Percentiles rank a stretch among this genome's conserved stretches.
These are phyloP conservation scores for Aspergillus intermedius DNA, from an alignment of 2,329 filamentous ascomycete genomes.

Conservation along the genomic window DNA sequence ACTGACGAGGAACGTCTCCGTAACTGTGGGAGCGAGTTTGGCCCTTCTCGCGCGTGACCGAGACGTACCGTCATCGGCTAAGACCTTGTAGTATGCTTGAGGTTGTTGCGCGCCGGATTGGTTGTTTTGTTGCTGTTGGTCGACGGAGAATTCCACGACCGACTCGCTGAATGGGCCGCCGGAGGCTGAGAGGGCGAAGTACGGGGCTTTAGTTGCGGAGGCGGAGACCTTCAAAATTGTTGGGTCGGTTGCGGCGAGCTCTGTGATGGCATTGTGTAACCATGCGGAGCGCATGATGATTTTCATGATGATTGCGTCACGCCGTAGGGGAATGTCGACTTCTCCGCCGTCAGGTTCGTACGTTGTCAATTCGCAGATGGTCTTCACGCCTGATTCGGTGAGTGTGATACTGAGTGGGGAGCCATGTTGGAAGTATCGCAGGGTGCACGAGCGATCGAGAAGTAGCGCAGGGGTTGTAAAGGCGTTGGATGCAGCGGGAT, in stretches of 20 bases:
- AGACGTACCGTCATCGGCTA: conserved; percentile 33
- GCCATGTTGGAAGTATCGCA: conserved; percentile 69
- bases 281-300: conserved; percentile 74
- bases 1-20: conserved; percentile 49
- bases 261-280: conserved; percentile 46
- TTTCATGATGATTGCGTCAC: conserved; percentile 74
- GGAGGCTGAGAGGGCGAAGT: conserved; percentile 65
- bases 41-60: conserved; percentile 25
- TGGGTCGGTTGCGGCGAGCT: conserved; percentile 61
- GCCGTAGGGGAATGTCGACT: conserved; percentile 70
- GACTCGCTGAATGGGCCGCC: conserved; percentile 55
- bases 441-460: conserved; percentile 76
- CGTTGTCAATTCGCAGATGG: conserved; percentile 82
- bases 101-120: conserved; percentile 16
- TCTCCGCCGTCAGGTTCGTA: conserved; percentile 64
- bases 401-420: conserved; percentile 77
- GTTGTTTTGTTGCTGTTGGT: conserved; percentile 18
- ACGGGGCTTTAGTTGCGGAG: conserved; percentile 55
- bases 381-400: conserved; percentile 78
- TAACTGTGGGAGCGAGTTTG: conserved; percentile 38
- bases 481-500: conserved; percentile 53
- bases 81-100: conserved; percentile 24
- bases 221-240: conserved; percentile 63
- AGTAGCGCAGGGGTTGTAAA: conserved; percentile 79
- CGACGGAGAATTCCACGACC: conserved; percentile 54